Base-by-base conservation (phyloP, 2,329 filamentous ascomycete species). In the Acarospora socialis region DNA sequence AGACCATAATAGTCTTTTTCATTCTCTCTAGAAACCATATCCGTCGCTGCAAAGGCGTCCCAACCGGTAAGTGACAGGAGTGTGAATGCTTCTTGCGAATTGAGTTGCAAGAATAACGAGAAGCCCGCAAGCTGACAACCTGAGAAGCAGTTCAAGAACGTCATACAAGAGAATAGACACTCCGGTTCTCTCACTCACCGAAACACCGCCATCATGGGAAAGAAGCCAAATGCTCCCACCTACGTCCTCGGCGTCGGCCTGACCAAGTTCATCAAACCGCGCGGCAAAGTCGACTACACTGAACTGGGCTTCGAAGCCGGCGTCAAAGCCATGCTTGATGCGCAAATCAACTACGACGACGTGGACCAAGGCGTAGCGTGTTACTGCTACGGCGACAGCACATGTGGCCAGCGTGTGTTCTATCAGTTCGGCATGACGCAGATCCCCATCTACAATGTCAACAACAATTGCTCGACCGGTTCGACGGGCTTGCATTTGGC, bases 401-500 rank as follows among this genome's bases (percentile, higher is more conserved):
- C 87, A 34, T 90, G 81, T 58, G 87, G 87, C 28, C 87, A 95
- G 65, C 78, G 87, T 43, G 86, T 95, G 50, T 94, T 95, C 61
- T 95, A 95, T 62, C 87, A 95, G 61, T 94, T 95, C 56, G 90
- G 87, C 63, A 86, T 95, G 77, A 94, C 86, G 25, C 69, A 79
- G 50, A 94, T 95, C 47, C 87, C 87, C 49, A 83, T 95, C 53
- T 86, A 92, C 67, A 95, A 95, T 51, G 83, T 93, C 51, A 95
- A 94, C 70, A 95, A 95, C 68, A 94, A 94, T 65, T 95, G 87
- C 67, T 82, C 81, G 3, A 95, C 87, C 0, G 90, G 87, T n/a
- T 84, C 78, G 4, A 93, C 87, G 0, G 90, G 87, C 6, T 63
- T 95, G 36, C 76, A 77, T 51, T 78, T 95, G 69, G 90, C 70